Evolutionary conservation across 2,329 filamentous ascomycete species (phyloP), one percentile per base, ranked within the genome.

Genomic region (Pezicula carpinea): DNA sequence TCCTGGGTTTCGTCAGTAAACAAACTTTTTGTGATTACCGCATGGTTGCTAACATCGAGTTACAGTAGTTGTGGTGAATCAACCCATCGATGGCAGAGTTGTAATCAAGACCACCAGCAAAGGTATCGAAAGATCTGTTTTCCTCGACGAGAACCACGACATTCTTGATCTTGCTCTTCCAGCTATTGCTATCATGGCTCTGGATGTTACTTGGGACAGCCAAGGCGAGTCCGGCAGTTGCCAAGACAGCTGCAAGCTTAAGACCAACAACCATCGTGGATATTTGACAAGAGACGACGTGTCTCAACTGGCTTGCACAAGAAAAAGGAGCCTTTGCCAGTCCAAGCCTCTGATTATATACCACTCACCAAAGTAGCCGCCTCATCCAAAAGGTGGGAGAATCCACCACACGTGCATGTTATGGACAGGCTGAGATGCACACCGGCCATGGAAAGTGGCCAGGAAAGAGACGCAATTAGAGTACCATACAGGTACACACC

Each of bases 101-200:
- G 49, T 70, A 69, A 21, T 51, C 62, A 15, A 70, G 58, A 22
- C 69, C 69, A 26, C 69, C 69, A 14, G 66, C 63, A 22, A 70
- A 65, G 44, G 64, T 66, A 50, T 72, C 69, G 38, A 62, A 62
- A 10, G 59, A 61, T 21, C 69, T 59, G 51, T 70, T 70, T 46
- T 70, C 68, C 55, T 69, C 62, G 8, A 73, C 69, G 15, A 75
- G 59, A 21, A 74, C 66, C 39, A 75, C 71, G 5, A 73, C 70
- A 53, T 71, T 70, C 59, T 73, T 73, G 59, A 75, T 74, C 47
- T 68, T 69, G 32, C 52, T 57, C 46, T 63, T 65, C 56, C 57
- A 61, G 14, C 40, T 44, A 13, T 14, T 29, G 32, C 29, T 42
- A 8, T 47, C 50, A 7, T 57, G 52, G 41, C 34, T 53, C 39